phyloP scores from a whole-genome alignment of 345 rosid species.

The Lagerstroemia speciosa region DNA sequence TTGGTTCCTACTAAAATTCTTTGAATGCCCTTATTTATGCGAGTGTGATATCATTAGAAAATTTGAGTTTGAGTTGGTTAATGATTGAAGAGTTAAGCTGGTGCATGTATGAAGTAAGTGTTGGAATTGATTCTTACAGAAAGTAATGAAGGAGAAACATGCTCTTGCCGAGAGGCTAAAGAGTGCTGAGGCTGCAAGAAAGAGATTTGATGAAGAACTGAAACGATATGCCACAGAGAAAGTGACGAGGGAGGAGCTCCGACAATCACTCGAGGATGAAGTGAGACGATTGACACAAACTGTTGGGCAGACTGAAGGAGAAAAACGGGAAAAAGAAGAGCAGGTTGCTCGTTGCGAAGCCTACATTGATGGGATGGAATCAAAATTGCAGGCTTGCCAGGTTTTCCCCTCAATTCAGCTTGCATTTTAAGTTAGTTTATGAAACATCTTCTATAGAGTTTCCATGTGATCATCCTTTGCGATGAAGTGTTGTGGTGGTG shows the following conservation, averaged over 20 bases:
- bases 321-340: slow-evolving; percentile 88
- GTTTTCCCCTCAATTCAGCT: slow-evolving; percentile 23
- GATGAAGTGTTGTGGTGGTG: neutral
- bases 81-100: neutral
- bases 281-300: slow-evolving; percentile 75
- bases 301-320: slow-evolving; percentile 88
- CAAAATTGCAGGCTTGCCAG: slow-evolving; percentile 85
- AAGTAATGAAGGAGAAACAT: slow-evolving; percentile 87
- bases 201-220: slow-evolving; percentile 87
- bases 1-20: neutral
- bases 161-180: slow-evolving; percentile 85
- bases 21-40: neutral
- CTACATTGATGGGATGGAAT: slow-evolving; percentile 87
- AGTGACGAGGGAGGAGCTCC: slow-evolving; percentile 69
- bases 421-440: neutral
- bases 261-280: slow-evolving; percentile 87
- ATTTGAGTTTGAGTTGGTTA: neutral
- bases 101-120: neutral
- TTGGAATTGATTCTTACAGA: slow-evolving; percentile 37
- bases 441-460: neutral
- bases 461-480: neutral
- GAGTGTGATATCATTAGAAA: neutral
- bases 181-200: slow-evolving; percentile 79
- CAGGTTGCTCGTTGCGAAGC: slow-evolving; percentile 88
- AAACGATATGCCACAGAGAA: slow-evolving; percentile 82